Conservation (phyloP, 2,329 filamentous ascomycete species). For the Cladophialophora chaetospira region DNA sequence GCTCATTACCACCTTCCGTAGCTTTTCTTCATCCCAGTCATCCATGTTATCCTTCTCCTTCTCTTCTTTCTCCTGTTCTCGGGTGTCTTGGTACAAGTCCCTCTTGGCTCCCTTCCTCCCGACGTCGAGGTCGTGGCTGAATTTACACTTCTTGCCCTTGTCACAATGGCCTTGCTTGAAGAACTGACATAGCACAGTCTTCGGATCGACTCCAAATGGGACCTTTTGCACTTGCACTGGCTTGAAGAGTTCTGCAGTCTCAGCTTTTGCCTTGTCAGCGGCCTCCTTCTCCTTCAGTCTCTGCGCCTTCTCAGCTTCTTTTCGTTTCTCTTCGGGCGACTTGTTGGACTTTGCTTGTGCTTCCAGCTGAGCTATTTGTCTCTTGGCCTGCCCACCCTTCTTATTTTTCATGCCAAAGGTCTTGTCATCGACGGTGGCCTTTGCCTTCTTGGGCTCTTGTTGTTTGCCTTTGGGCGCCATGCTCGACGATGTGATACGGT, state of each 20-base stretch:
- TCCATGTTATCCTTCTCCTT: constrained; percentile 85
- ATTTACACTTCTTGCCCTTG: constrained; percentile 98
- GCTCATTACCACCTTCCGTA: constrained; percentile 84
- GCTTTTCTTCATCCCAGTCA: constrained; percentile 96
- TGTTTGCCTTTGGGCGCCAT: constrained; percentile 52
- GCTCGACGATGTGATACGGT: constrained; percentile 12
- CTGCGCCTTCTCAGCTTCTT: constrained; percentile 63
- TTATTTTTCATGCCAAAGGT: constrained; percentile 99
- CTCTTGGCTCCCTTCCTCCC: constrained; percentile 93
- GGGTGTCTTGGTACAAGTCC: constrained; percentile 83
- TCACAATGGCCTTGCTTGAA: constrained; percentile 97
- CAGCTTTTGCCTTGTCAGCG: constrained; percentile 78
- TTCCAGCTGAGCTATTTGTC: constrained; percentile 81
- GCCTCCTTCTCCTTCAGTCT: constrained; percentile 89
- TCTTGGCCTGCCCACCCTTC: constrained; percentile 89
- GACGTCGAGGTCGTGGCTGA: constrained; percentile 84
- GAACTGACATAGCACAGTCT: constrained; percentile 95
- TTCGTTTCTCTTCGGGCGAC: constrained; percentile 84
- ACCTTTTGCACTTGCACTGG: constrained; percentile 97
- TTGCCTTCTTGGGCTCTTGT: constrained; percentile 51
- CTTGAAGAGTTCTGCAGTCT: constrained; percentile 80
- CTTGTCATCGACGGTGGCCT: constrained; percentile 75
- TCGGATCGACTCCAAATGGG: constrained; percentile 95
- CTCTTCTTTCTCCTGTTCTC: constrained; percentile 70
- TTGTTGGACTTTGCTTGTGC: constrained; percentile 73